phyloP scores from a whole-genome alignment of 2,329 filamentous ascomycete species.

The Sarocladium oryzae region DNA sequence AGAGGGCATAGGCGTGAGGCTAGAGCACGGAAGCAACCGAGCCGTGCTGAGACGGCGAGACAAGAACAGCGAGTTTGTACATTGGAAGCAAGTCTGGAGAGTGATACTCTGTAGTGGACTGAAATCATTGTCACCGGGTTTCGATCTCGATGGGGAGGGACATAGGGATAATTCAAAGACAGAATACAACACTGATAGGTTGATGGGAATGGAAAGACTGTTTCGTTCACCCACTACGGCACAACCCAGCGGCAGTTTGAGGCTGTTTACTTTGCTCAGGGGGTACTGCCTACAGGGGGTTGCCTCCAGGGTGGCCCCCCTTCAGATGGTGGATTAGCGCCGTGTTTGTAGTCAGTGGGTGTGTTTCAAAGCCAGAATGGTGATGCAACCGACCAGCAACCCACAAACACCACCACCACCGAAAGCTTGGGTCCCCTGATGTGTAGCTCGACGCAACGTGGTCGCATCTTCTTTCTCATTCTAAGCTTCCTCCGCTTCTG shows the following conservation, averaged over 20 bases:
- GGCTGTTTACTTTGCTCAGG: constrained; percentile 1
- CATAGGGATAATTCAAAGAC: neutral
- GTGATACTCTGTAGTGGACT: too few relatives aligned
- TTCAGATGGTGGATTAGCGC: neutral
- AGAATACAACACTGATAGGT: neutral
- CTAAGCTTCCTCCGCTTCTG: neutral
- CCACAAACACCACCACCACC: too few relatives aligned
- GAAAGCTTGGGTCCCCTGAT: neutral
- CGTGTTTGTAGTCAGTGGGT: neutral
- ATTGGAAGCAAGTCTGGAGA: neutral
- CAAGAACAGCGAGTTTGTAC: neutral
- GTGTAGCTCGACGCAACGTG: neutral
- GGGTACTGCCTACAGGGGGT: neutral
- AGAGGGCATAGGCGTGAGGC: neutral
- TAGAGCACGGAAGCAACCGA: constrained; percentile 6
- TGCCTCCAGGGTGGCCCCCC: too few relatives aligned
- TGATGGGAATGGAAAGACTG: neutral
- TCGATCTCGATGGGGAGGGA: neutral
- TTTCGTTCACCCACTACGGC: neutral
- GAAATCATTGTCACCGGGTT: too few relatives aligned
- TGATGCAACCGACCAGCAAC: too few relatives aligned
- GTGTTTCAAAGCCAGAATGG: constrained; percentile 4
- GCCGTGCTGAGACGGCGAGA: neutral
- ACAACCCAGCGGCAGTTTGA: neutral
- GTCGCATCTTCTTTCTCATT: constrained; percentile 2